phyloP scores from a whole-genome alignment of 768 basidiomycete genomes.

The Rhizopogon rudus region DNA sequence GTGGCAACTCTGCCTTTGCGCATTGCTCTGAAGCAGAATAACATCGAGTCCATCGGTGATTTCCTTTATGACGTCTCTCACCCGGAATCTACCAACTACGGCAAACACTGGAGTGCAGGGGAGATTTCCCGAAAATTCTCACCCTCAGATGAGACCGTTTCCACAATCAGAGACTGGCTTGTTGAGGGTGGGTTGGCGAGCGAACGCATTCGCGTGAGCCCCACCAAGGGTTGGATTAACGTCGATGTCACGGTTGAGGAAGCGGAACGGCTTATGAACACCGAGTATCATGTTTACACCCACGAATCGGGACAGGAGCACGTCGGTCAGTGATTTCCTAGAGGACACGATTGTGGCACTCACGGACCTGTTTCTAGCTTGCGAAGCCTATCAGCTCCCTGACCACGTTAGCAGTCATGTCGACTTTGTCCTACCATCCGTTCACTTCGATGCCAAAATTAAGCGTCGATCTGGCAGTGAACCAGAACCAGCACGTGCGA shows the following conservation, averaged over 20 bases:
- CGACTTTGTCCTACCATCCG: constrained; percentile 28
- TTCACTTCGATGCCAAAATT: constrained; percentile 26
- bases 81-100: constrained; percentile 26
- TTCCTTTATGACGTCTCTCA: constrained; percentile 29
- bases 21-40: constrained; percentile 27
- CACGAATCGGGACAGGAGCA: constrained; percentile 25
- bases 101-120: constrained; percentile 26
- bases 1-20: constrained; percentile 22
- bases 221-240: constrained; percentile 22
- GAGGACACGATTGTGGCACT: not conserved
- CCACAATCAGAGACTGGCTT: constrained; percentile 25
- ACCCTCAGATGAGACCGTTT: constrained; percentile 20
- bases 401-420: constrained; percentile 25
- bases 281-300: constrained; percentile 28
- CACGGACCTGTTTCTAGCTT: constrained; percentile 15
- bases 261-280: constrained; percentile 28
- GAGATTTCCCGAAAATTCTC: constrained; percentile 24
- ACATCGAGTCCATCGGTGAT: constrained; percentile 21
- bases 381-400: constrained; percentile 29
- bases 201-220: constrained; percentile 14
- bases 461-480: constrained; percentile 10
- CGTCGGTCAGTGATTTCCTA: constrained; percentile 18
- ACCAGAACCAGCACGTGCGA: constrained; percentile 3
- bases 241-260: constrained; percentile 25
- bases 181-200: constrained; percentile 16